Conservation (phyloP, 257 asterid genomes). For the Nicotiana knightiana region DNA sequence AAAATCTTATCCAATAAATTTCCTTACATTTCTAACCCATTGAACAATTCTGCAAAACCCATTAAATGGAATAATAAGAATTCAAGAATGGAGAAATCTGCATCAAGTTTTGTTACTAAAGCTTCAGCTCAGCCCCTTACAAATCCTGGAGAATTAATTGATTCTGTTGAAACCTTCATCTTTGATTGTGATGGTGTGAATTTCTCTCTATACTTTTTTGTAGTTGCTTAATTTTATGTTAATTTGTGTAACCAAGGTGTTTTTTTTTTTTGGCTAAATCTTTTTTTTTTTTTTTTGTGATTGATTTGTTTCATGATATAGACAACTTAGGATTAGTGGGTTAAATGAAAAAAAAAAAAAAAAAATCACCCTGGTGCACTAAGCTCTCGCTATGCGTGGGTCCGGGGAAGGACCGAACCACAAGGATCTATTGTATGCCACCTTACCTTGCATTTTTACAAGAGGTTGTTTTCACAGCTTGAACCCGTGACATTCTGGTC, state of each 20-base stretch:
- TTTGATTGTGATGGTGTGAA: constrained; percentile 93
- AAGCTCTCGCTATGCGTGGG: too few species aligned
- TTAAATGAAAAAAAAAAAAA: too few species aligned
- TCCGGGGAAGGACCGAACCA: too few species aligned
- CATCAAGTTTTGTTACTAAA: constrained; percentile 28
- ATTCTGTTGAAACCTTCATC: constrained; percentile 90
- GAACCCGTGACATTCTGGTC: too few species aligned
- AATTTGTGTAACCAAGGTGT: background rate
- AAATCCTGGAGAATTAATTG: constrained; percentile 77
- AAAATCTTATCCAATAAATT: constrained; percentile 29
- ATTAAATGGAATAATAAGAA: constrained; percentile 42
- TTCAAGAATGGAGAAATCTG: constrained; percentile 44
- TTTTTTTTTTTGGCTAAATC: background rate
- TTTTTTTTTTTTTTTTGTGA: background rate
- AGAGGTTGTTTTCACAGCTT: too few species aligned
- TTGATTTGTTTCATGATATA: background rate
- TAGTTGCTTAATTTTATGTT: background rate
- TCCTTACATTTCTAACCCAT: constrained; percentile 39
- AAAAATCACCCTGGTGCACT: too few species aligned
- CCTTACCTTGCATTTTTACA: too few species aligned
- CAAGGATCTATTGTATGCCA: too few species aligned
- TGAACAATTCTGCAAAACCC: constrained; percentile 33
- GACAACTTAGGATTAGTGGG: background rate
- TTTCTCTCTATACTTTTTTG: background rate
- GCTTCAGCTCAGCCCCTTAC: constrained; percentile 73